Conservation (phyloP, 148 eudicot species). For the Vaccinium darrowii region DNA sequence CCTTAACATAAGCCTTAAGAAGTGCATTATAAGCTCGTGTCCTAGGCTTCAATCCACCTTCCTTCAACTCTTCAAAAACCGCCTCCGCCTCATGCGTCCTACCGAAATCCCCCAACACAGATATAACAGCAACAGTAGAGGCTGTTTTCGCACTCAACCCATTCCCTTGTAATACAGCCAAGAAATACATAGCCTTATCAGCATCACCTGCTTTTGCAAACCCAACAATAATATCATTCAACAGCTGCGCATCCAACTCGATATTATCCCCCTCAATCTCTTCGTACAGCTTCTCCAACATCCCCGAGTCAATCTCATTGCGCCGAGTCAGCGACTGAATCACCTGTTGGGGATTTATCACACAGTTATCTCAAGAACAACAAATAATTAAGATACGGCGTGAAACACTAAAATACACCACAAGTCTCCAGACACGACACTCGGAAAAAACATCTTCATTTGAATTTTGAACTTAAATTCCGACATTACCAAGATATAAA, state of each 20-base stretch:
- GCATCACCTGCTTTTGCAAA: constrained; percentile 79
- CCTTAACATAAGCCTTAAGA: constrained; percentile 77
- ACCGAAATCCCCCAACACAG: constrained; percentile 65
- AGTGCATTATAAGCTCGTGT: constrained; percentile 93
- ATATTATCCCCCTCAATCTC: constrained; percentile 63
- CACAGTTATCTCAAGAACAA: background rate
- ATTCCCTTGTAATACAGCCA: constrained; percentile 65
- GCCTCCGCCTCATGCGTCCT: constrained; percentile 92
- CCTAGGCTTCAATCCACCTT: constrained; percentile 79
- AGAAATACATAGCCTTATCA: constrained; percentile 60
- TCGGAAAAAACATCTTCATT: background rate
- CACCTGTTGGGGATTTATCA: constrained; percentile 14
- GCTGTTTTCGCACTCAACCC: constrained; percentile 73
- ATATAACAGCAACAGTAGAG: constrained; percentile 58
- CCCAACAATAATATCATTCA: constrained; percentile 81
- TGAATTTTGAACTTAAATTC: background rate
- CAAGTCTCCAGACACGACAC: background rate
- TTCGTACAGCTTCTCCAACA: constrained; percentile 55
- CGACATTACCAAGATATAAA: constrained; percentile 48
- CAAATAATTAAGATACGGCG: background rate
- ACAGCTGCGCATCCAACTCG: constrained; percentile 71
- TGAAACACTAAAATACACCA: background rate
- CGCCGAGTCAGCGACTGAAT: constrained; percentile 64
- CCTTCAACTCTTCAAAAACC: constrained; percentile 89
- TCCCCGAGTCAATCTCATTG: constrained; percentile 45